These are phyloP conservation scores for Tetragonia tetragonoides DNA, from an alignment of 148 eudicot species.

Conservation along the genomic window DNA sequence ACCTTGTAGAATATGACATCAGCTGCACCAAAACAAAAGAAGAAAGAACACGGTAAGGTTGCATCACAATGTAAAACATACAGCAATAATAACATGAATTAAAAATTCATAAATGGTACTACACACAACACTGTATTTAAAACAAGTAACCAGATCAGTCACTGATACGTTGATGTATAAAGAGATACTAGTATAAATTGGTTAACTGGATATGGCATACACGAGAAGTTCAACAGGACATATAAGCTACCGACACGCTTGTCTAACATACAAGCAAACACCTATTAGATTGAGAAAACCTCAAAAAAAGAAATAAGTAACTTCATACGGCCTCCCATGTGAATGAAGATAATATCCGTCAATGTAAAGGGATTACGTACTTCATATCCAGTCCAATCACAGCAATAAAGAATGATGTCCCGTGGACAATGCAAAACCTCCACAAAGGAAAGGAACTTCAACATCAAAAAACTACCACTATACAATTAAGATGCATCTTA, in stretches of 20 bases:
- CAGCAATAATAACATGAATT: not conserved
- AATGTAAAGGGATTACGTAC: no score
- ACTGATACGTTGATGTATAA: not conserved
- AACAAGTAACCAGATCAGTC: not conserved
- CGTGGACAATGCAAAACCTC: no score
- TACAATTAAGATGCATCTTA: not conserved
- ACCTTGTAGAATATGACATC: slow-evolving; percentile 69
- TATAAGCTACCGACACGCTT: not conserved
- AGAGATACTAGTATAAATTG: not conserved
- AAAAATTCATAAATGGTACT: not conserved
- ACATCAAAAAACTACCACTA: no score
- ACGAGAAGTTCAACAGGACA: not conserved
- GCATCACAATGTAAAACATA: not conserved
- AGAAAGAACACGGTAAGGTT: slow-evolving; percentile 6
- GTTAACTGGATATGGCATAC: not conserved
- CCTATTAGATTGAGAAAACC: no score
- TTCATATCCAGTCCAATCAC: no score
- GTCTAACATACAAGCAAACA: not conserved
- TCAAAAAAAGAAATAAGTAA: no score
- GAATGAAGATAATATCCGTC: no score
- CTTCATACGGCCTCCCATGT: no score
- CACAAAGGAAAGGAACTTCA: no score
- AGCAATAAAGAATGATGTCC: no score
- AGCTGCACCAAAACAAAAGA: slow-evolving; percentile 40
- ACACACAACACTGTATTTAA: not conserved